A percentile compares a stretch with the other conserved stretches of the same genome.
Evolutionary conservation across 169 alveolate genomes (phyloP).

Genomic region (Fabrea salina): DNA sequence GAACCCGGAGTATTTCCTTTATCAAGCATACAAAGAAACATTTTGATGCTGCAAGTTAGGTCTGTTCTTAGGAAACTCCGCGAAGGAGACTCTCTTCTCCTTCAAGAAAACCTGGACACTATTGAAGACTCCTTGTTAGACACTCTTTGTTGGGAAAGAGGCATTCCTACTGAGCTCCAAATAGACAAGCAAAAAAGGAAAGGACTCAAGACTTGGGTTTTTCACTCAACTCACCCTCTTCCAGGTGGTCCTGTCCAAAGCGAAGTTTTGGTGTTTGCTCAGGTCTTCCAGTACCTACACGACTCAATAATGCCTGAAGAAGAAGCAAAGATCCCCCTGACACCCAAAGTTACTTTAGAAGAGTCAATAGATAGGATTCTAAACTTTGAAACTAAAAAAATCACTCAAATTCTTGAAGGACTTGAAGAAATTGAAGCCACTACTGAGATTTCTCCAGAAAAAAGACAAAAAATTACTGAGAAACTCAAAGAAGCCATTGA

Average conservation of each 20-base stretch:
- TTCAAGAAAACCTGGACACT: background rate
- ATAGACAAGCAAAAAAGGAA: background rate
- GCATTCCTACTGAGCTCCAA: conserved; percentile 3
- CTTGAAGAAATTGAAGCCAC: background rate
- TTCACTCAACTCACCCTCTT: conserved; percentile 9
- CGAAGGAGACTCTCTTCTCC: conserved; percentile 5
- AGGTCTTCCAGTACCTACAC: conserved; percentile 13
- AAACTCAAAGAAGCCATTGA: background rate
- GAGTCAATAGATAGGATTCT: background rate
- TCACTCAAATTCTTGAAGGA: background rate
- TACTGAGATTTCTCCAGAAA: background rate
- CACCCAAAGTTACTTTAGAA: background rate
- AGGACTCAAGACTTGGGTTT: conserved; percentile 2
- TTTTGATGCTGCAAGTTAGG: background rate
- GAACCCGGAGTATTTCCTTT: background rate
- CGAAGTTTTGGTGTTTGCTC: conserved; percentile 10
- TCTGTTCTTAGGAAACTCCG: background rate
- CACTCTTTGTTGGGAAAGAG: conserved; percentile 17
- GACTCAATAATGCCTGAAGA: background rate
- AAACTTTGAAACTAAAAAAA: background rate
- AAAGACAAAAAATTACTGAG: background rate
- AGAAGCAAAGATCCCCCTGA: background rate
- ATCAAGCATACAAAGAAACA: background rate
- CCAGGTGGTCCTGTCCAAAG: background rate
- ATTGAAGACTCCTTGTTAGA: background rate